Conservation (phyloP, 768 basidiomycete species). For the Gelatoporia subvermispora region DNA sequence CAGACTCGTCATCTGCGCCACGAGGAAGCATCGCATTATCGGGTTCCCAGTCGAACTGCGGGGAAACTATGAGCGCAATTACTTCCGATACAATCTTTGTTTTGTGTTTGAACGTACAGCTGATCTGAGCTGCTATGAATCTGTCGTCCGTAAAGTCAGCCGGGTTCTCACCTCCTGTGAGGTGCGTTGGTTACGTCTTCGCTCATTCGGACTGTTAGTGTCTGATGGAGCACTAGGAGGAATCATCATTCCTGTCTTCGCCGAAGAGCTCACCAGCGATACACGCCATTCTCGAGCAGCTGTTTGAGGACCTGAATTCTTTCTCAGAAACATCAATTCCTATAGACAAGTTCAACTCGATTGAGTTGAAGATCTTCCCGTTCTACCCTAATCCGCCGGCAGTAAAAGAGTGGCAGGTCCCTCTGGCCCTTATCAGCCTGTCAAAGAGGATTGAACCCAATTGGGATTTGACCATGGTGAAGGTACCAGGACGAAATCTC, state of each 20-base stretch:
- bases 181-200: slow-evolving; percentile 40
- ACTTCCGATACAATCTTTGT: slow-evolving; percentile 91
- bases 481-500: slow-evolving; percentile 38
- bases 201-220: background rate
- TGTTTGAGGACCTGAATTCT: slow-evolving; percentile 96
- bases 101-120: slow-evolving; percentile 92
- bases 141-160: slow-evolving; percentile 90
- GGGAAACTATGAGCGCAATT: slow-evolving; percentile 75
- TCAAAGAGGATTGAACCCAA: slow-evolving; percentile 78
- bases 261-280: slow-evolving; percentile 61
- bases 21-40: slow-evolving; percentile 77
- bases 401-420: slow-evolving; percentile 94
- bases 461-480: slow-evolving; percentile 94
- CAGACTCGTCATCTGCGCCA: slow-evolving; percentile 82
- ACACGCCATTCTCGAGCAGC: slow-evolving; percentile 85
- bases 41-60: slow-evolving; percentile 84
- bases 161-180: slow-evolving; percentile 86
- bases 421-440: slow-evolving; percentile 82
- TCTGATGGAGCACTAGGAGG: slow-evolving; percentile 50
- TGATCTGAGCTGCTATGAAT: slow-evolving; percentile 93
- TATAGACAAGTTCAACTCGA: slow-evolving; percentile 88
- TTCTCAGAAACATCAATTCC: slow-evolving; percentile 94
- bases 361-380: slow-evolving; percentile 94
- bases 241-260: slow-evolving; percentile 83
- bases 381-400: slow-evolving; percentile 92